Conservation (phyloP, 2,329 filamentous ascomycete species). For the Arthroderma uncinatum region DNA sequence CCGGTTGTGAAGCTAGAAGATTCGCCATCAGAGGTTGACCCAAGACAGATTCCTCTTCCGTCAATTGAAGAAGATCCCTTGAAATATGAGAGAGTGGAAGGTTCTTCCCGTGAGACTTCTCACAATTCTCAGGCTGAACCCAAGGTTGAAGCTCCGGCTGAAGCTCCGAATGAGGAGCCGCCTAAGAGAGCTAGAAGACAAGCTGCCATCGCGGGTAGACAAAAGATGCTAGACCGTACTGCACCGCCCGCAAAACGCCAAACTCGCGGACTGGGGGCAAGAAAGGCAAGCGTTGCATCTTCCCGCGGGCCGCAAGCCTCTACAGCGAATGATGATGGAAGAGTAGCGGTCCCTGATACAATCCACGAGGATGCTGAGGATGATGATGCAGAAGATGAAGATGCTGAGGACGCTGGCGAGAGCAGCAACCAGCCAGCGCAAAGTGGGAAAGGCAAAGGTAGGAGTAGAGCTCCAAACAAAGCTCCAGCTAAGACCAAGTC, state of each 20-base stretch:
- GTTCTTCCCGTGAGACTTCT: neutral
- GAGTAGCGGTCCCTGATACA: neutral
- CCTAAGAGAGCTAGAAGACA: neutral
- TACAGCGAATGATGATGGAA: neutral
- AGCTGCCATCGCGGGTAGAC: conserved; percentile 2
- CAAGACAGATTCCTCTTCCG: neutral
- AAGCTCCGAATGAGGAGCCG: neutral
- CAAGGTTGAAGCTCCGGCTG: neutral
- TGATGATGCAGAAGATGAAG: neutral
- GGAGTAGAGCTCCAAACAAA: neutral
- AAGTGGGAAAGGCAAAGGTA: neutral
- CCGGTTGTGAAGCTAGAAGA: neutral
- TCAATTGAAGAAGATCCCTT: neutral
- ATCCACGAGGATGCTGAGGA: too few species aligned
- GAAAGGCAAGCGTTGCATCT: neutral
- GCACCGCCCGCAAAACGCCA: neutral
- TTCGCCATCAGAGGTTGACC: neutral
- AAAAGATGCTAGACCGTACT: neutral
- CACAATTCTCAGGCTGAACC: neutral
- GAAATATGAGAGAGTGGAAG: neutral
- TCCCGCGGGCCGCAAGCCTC: neutral
- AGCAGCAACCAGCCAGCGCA: neutral
- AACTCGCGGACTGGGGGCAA: neutral
- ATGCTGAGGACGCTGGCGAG: neutral
- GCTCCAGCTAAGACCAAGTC: neutral